These are phyloP conservation scores for Polyplosphaeria fusca DNA, from an alignment of 495 filamentous ascomycete species.

Conservation along the genomic window DNA sequence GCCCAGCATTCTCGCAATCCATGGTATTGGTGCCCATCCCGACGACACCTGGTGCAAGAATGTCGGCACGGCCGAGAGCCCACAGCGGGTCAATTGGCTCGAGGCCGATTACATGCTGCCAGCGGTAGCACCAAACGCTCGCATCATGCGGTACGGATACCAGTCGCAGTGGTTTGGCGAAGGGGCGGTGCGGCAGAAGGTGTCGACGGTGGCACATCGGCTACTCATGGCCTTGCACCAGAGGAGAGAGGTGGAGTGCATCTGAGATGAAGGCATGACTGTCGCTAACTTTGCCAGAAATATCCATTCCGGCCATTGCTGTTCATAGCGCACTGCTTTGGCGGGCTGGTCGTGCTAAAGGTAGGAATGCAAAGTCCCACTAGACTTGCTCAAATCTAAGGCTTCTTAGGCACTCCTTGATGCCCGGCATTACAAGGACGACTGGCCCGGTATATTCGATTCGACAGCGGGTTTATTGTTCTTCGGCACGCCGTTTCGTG, in stretches of 20 bases:
- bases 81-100: no score
- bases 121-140: conserved; percentile 24
- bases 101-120: conserved; percentile 26
- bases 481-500: no score
- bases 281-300: conserved; percentile 9
- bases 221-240: conserved; percentile 8
- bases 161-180: conserved; percentile 29
- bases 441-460: conserved; percentile 16
- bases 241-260: conserved; percentile 3
- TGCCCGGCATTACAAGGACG: conserved; percentile 5
- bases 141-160: conserved; percentile 38
- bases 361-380: no score
- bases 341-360: no score
- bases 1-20: conserved; percentile 33
- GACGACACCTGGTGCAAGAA: conserved; percentile 36
- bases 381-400: no score
- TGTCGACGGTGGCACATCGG: conserved; percentile 16
- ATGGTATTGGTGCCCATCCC: conserved; percentile 34
- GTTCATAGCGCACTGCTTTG: conserved; percentile 20
- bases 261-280: neutral
- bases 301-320: conserved; percentile 10
- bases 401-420: conserved; percentile 20
- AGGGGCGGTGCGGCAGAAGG: conserved; percentile 21
- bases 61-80: conserved; percentile 18
- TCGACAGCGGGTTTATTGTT: conserved; percentile 17